Conservation (phyloP, 305 asterid species). For the Solanum hybrid region DNA sequence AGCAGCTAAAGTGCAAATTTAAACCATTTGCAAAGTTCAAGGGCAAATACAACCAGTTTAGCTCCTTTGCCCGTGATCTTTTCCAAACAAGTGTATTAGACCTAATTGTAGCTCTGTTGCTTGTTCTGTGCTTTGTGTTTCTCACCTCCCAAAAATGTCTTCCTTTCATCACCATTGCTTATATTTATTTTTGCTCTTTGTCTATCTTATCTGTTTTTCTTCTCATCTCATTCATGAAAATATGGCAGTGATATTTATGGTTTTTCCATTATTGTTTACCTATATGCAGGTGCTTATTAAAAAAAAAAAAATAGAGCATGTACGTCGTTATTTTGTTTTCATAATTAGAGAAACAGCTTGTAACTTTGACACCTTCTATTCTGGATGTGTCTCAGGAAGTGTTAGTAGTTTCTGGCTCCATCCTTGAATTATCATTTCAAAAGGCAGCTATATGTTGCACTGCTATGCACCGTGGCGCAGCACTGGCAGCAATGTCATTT, state of each 20-base stretch:
- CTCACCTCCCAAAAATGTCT: background rate
- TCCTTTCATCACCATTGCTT: background rate
- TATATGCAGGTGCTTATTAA: background rate
- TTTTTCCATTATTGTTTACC: background rate
- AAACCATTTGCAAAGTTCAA: background rate
- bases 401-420: conserved; percentile 65
- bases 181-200: background rate
- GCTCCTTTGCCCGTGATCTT: background rate
- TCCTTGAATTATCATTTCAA: conserved; percentile 69
- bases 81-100: background rate
- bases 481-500: conserved; percentile 82
- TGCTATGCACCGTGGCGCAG: conserved; percentile 94
- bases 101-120: background rate
- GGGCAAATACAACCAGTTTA: background rate
- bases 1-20: no score
- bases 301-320: background rate
- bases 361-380: background rate
- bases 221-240: background rate
- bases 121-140: background rate
- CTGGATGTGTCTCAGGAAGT: conserved; percentile 42
- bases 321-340: background rate
- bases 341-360: background rate
- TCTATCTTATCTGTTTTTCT: background rate
- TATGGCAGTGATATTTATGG: background rate
- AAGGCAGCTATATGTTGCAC: conserved; percentile 89